phyloP scores from a whole-genome alignment of 129 eudicot genomes.

The Escallonia rubra region DNA sequence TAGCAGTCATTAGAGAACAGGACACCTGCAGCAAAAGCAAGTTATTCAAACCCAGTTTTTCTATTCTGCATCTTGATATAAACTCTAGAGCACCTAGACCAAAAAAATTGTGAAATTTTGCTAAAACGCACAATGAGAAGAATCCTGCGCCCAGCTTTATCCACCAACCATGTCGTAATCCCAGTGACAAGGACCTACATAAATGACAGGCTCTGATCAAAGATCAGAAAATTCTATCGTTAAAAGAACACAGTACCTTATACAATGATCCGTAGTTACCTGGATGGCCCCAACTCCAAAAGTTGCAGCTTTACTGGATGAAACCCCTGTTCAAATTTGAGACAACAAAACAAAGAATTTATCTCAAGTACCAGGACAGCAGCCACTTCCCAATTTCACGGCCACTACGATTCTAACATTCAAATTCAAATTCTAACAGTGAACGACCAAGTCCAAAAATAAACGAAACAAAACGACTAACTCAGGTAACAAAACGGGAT shows the following conservation, averaged over 20 bases:
- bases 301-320: slow-evolving; percentile 65
- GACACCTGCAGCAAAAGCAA: slow-evolving; percentile 43
- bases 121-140: slow-evolving; percentile 45
- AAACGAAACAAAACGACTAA: neutral
- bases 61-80: neutral
- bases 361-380: neutral
- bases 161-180: slow-evolving; percentile 57
- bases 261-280: slow-evolving; percentile 31
- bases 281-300: slow-evolving; percentile 75
- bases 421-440: neutral
- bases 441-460: slow-evolving; percentile 3
- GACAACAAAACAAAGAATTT: neutral
- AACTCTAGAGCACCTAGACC: neutral
- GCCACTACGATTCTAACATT: neutral
- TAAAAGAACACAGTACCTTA: neutral
- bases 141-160: slow-evolving; percentile 63
- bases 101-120: neutral
- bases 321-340: slow-evolving; percentile 45
- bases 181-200: slow-evolving; percentile 72
- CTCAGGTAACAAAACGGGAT: too few species aligned
- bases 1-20: slow-evolving; percentile 46
- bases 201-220: slow-evolving; percentile 10
- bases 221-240: slow-evolving; percentile 10
- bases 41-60: neutral
- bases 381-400: neutral